A percentile compares a stretch with the other conserved stretches of the same genome.
Evolutionary conservation across 1,139 yeast genomes (phyloP).

Genomic region (Yarrowia galli): DNA sequence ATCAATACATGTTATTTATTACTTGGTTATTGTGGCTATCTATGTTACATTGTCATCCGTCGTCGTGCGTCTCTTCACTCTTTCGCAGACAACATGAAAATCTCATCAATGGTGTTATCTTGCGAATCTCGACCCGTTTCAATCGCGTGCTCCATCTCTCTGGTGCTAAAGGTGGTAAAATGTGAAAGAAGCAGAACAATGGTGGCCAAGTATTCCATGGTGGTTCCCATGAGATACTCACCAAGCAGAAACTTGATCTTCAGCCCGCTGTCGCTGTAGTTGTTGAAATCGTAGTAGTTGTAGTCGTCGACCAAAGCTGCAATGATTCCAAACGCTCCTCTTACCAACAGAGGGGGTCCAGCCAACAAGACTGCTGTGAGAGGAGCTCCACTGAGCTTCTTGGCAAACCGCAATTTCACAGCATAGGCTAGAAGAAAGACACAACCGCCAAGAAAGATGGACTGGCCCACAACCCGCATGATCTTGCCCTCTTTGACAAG

Average conservation of each 20-base stretch:
- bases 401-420: constrained; percentile 41
- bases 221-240: constrained; percentile 43
- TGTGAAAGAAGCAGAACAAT: constrained; percentile 5
- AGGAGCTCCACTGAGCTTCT: constrained; percentile 39
- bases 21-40: too few relatives aligned
- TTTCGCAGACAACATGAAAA: background rate
- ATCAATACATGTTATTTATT: background rate
- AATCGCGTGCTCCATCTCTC: constrained; percentile 4
- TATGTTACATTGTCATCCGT: background rate
- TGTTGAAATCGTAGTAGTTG: constrained; percentile 43
- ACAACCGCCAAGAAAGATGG: constrained; percentile 44
- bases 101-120: background rate
- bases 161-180: background rate
- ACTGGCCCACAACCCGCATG: constrained; percentile 46
- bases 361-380: constrained; percentile 42
- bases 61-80: background rate
- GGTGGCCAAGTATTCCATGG: constrained; percentile 30
- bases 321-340: constrained; percentile 46
- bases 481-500: constrained; percentile 20
- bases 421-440: constrained; percentile 44
- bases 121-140: background rate
- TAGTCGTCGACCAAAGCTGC: constrained; percentile 41
- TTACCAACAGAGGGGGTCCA: constrained; percentile 45
- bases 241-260: constrained; percentile 41
- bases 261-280: constrained; percentile 42